phyloP scores from a whole-genome alignment of 2,329 filamentous ascomycete genomes.

The Colletotrichum liriopes region DNA sequence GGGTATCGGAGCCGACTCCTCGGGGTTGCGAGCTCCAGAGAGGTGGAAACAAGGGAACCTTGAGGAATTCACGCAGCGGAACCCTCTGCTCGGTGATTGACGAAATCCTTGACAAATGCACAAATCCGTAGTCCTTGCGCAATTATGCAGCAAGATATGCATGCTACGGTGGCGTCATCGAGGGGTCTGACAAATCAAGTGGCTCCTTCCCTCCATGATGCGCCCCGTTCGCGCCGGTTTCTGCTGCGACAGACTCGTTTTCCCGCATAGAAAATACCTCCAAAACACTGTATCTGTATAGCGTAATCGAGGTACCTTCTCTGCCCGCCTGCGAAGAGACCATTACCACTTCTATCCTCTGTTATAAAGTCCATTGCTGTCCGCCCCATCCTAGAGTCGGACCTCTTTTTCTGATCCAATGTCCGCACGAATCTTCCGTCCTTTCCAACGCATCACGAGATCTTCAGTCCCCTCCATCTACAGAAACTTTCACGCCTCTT shows the following conservation, averaged over 20 bases:
- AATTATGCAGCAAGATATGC: constrained; percentile 9
- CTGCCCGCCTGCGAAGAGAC: neutral
- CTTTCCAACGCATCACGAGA: constrained; percentile 39
- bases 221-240: constrained; percentile 9
- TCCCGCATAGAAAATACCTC: constrained; percentile 11
- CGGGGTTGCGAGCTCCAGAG: neutral
- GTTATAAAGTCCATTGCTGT: constrained; percentile 28
- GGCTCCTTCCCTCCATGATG: neutral
- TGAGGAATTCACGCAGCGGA: neutral
- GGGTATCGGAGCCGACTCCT: neutral
- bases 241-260: neutral
- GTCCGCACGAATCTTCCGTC: constrained; percentile 36
- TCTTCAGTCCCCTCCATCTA: constrained; percentile 7
- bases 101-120: constrained; percentile 1
- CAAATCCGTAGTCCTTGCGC: neutral
- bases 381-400: constrained; percentile 1
- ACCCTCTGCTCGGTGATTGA: neutral
- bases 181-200: constrained; percentile 18
- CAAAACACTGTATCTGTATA: constrained; percentile 2
- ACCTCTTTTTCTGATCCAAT: constrained; percentile 28
- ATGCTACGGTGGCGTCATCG: constrained; percentile 13
- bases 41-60: neutral
- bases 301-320: neutral
- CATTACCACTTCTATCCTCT: constrained; percentile 14
- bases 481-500: constrained; percentile 55